These are phyloP conservation scores for Scortechinia acanthostroma DNA, from an alignment of 2,329 filamentous ascomycete genomes.

Conservation along the genomic window DNA sequence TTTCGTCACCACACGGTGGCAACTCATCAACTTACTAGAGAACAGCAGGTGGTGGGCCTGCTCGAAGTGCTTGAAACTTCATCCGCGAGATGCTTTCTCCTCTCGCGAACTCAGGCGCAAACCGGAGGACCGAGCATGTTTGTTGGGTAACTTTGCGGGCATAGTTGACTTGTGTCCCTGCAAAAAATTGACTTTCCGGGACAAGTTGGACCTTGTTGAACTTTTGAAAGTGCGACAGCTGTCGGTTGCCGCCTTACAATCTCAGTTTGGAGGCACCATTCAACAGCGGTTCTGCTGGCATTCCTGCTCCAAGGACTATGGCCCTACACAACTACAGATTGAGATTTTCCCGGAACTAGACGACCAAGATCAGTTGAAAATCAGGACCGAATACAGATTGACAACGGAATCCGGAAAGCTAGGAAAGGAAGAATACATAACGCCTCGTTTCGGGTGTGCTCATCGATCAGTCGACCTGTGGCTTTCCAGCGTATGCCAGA, in stretches of 20 bases:
- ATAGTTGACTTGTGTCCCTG: slow-evolving; percentile 26
- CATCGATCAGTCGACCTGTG: slow-evolving; percentile 27
- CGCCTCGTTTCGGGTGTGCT: slow-evolving; percentile 26
- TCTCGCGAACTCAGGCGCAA: slow-evolving; percentile 20
- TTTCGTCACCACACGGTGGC: slow-evolving; percentile 22
- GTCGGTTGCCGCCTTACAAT: slow-evolving; percentile 12
- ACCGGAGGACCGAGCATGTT: slow-evolving; percentile 18
- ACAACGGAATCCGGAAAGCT: slow-evolving; percentile 19
- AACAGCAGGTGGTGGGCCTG: slow-evolving; percentile 21
- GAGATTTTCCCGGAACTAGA: slow-evolving; percentile 22
- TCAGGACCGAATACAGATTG: slow-evolving; percentile 26
- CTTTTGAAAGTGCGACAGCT: slow-evolving; percentile 17
- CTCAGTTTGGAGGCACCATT: slow-evolving; percentile 16
- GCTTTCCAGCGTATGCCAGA: slow-evolving; percentile 25
- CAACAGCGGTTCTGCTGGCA: slow-evolving; percentile 24
- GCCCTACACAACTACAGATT: slow-evolving; percentile 20
- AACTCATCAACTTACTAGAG: slow-evolving; percentile 22
- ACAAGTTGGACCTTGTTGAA: slow-evolving; percentile 22
- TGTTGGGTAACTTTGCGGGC: slow-evolving; percentile 20
- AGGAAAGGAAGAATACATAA: slow-evolving; percentile 24
- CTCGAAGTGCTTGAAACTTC: slow-evolving; percentile 25
- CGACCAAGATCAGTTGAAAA: slow-evolving; percentile 15
- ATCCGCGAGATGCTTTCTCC: slow-evolving; percentile 20
- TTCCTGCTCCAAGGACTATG: slow-evolving; percentile 21
- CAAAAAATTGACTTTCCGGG: slow-evolving; percentile 25